These are phyloP conservation scores for Ambrosia hybrid DNA, from an alignment of 140 eudicot species.

Conservation along the genomic window DNA sequence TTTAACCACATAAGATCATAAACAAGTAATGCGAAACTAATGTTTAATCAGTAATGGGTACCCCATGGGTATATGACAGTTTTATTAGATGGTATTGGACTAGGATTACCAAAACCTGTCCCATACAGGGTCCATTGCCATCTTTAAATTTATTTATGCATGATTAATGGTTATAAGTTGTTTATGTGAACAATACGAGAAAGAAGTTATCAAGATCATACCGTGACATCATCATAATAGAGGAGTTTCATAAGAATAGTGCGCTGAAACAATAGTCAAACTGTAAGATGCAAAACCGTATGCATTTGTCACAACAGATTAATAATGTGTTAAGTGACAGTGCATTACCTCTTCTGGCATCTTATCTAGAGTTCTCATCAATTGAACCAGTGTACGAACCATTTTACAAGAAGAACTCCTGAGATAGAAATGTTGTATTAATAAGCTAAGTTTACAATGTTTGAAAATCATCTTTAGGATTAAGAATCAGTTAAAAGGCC, in stretches of 20 bases:
- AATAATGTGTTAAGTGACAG: constrained; percentile 1
- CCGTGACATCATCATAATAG: constrained; percentile 95
- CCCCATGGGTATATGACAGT: no score
- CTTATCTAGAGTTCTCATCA: constrained; percentile 97
- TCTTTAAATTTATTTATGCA: no score
- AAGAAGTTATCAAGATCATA: constrained; percentile 40
- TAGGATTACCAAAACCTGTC: no score
- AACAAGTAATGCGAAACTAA: no score
- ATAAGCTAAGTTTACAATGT: constrained; percentile 5
- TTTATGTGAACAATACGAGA: constrained; percentile 2
- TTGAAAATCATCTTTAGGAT: neutral
- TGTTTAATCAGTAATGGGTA: no score
- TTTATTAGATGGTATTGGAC: no score
- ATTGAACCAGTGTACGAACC: constrained; percentile 87
- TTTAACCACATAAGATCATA: no score
- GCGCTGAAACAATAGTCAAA: constrained; percentile 61
- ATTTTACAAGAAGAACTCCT: constrained; percentile 98
- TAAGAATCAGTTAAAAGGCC: no score
- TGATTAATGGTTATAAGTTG: no score
- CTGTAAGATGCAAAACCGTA: neutral
- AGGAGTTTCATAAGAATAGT: constrained; percentile 93
- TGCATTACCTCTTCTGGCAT: constrained; percentile 91
- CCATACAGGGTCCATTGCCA: no score
- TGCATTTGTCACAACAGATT: constrained; percentile 16
- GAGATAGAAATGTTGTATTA: constrained; percentile 19